Base-by-base conservation (phyloP, 345 rosid genomes). In the Brassica juncea region DNA sequence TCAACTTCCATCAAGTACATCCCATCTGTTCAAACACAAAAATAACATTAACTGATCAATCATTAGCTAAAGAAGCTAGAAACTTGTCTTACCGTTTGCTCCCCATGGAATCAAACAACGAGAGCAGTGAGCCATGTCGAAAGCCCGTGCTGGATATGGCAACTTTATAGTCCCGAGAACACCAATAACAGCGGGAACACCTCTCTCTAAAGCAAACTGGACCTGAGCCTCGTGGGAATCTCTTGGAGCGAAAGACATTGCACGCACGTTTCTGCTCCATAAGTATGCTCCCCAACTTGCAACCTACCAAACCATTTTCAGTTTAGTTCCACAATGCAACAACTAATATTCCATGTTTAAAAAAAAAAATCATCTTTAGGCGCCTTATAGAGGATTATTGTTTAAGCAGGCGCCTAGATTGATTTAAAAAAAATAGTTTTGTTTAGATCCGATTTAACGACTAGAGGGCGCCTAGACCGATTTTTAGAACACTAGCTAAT, bases 81-180 rank as follows among this genome's bases (percentile, higher is more conserved):
- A 14, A 62, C 31, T 52, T 16, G 70, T 66, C 90, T 87, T 74
- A 93, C 99, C 98, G 82, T 91, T 91, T 71, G 88, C 85, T 66
- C 97, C 97, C 99, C 99, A 95, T 8, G 90, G 99, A 82, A 95
- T 95, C 72, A 95, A 86, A 86, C 99, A 95, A 61, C 99, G 93
- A 74, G 99, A 95, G 83, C 99, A 95, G 64, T 95, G 99, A 82
- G 98, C 92, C 97, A 95, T 95, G 80, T 95, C 98, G 68, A 95
- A 95, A 65, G 96, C 88, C 61, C 97, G 87, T 12, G 99, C 84
- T 15, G 99, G 93, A 64, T 95, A 95, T 8, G 99, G 98, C 83
- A 90, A 74, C 86, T 88, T 93, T 64, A 93, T 90, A 35, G 97
- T 89, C 37, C 99, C 99, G 30, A 95, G 93, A 82, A 95, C 99